These are phyloP conservation scores for Yarrowia sp. DNA, from an alignment of 805 yeast genomes.

Conservation along the genomic window DNA sequence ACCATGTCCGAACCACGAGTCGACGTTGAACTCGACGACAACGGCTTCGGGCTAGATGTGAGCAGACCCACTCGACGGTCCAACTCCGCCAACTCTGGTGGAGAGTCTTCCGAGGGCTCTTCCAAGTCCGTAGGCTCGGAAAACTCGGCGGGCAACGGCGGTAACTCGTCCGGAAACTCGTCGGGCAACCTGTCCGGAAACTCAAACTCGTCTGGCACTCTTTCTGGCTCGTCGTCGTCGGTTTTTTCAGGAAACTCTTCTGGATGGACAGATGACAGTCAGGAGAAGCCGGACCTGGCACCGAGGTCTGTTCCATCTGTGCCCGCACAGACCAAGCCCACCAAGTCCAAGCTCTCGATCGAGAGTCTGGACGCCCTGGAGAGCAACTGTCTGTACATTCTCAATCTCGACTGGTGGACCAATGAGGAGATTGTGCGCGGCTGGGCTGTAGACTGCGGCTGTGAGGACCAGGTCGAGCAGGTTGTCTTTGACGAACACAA, in stretches of 20 bases:
- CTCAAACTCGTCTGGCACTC: neutral
- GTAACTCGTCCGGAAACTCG: neutral
- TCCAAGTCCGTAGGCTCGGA: conserved; percentile 6
- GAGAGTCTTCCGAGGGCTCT: conserved; percentile 12
- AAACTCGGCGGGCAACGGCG: neutral
- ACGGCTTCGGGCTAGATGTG: conserved; percentile 16
- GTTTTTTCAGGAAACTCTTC: neutral
- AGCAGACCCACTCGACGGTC: conserved; percentile 1
- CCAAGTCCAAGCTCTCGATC: conserved; percentile 1
- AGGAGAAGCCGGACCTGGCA: neutral
- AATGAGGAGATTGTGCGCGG: conserved; percentile 33
- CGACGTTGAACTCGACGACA: conserved; percentile 18
- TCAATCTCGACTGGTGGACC: conserved; percentile 33
- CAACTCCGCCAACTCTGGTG: conserved; percentile 4
- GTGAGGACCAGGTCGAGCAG: conserved; percentile 15
- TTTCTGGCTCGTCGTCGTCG: neutral
- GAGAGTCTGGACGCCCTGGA: conserved; percentile 2
- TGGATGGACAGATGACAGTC: neutral
- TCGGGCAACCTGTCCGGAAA: neutral
- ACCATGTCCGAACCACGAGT: conserved; percentile 11
- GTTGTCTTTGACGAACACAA: conserved; percentile 33
- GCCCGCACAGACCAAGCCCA: neutral
- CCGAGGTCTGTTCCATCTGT: neutral
- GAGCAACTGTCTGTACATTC: conserved; percentile 15
- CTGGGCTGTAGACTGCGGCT: conserved; percentile 29